phyloP scores from a whole-genome alignment of 345 rosid genomes.

The Iberis pinnata region DNA sequence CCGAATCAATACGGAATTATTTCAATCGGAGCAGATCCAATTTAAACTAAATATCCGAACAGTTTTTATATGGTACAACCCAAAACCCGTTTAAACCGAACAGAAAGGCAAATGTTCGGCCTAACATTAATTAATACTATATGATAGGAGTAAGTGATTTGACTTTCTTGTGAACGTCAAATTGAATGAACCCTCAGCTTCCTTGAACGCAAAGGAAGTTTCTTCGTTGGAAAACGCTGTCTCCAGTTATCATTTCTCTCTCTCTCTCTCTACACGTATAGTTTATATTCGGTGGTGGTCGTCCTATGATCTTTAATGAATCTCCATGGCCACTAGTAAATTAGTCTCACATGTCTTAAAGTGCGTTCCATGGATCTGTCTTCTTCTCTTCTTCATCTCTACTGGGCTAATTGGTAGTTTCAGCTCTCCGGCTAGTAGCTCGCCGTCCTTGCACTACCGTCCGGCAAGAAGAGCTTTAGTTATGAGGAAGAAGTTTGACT shows the following conservation, averaged over 20 bases:
- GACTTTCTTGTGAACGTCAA: conserved; percentile 33
- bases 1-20: too few relatives aligned
- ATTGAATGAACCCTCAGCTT: conserved; percentile 38
- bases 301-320: conserved; percentile 20
- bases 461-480: conserved; percentile 33
- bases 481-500: too few relatives aligned
- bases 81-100: too few relatives aligned
- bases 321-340: conserved; percentile 18
- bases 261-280: conserved; percentile 24
- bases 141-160: conserved; percentile 33
- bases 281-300: conserved; percentile 9
- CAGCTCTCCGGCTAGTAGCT: conserved; percentile 27
- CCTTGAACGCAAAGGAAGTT: conserved; percentile 70
- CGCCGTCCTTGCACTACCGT: conserved; percentile 32
- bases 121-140: too few relatives aligned
- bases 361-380: conserved; percentile 16
- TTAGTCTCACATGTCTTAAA: conserved; percentile 17
- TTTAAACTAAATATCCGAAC: too few relatives aligned
- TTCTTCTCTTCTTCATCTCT: conserved; percentile 20
- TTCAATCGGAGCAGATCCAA: too few relatives aligned
- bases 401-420: not conserved
- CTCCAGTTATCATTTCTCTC: conserved; percentile 27
- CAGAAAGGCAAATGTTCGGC: too few relatives aligned
- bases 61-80: too few relatives aligned
- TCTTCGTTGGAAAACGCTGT: conserved; percentile 31